Base-by-base conservation (phyloP, 306 rosid species). In the Geum urbanum region DNA sequence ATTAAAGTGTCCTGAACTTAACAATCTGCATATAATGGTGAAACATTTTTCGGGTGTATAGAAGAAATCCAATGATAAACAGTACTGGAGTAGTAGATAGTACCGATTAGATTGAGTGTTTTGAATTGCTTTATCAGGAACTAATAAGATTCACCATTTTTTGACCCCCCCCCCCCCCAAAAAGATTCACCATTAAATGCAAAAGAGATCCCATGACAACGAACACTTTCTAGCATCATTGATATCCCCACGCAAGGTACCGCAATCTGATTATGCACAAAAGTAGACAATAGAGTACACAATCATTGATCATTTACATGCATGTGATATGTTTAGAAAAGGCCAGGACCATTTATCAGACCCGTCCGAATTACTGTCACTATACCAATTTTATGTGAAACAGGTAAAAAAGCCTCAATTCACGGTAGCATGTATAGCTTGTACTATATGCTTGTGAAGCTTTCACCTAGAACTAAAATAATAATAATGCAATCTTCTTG, bases 401-500 rank as follows among this genome's bases (percentile, higher is more conserved):
- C 48, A 72, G 22, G 40, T 19, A 50, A 9, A 50, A 50, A 8
- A 32, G 63, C n/a, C 22, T 14, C 32, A 22, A 72, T n/a, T 48
- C 47, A 19, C 40, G 8, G 15, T 71, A 11, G 61, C 16, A 58
- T 35, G 11, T 14, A 59, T 14, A 59, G 44, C 19, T 58, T 58
- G 63, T 58, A 35, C 1, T 9, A 58, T 10, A 0, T 27, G 15
- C 6, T 15, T 61, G 12, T n/a, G 46, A 22, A 8, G 19, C 40
- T 40, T 40, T 40, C 7, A 62, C 49, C 13, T n/a, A 18, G 41
- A 39, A 39, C 11, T 60, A 35, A 35, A 35, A 60, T 37, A 57
- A 66, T 50, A 53, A 59, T 52, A 68, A n/a, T 51, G 86, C 67
- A 74, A 82, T 81, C 64, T 60, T 46, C 65, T 67, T 82, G 82